Conservation (phyloP, 2,329 filamentous ascomycete genomes). For the Ophiocordyceps australis region DNA sequence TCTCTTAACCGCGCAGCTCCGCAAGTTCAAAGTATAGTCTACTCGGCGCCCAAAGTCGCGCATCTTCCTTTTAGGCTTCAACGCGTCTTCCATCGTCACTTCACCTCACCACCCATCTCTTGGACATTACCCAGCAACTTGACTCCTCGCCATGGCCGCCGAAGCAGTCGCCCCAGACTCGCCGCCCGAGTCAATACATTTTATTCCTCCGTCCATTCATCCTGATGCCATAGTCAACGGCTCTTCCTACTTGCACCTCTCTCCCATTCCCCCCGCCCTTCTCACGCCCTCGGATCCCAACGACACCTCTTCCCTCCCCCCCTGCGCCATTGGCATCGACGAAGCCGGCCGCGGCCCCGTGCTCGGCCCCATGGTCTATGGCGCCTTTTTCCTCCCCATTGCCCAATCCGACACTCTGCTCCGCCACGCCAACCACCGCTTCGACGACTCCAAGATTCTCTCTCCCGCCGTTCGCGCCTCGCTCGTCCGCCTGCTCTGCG, state of each 20-base stretch:
- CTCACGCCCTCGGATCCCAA: constrained; percentile 19
- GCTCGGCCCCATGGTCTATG: constrained; percentile 65
- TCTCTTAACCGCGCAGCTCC: too few relatives aligned
- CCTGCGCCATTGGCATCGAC: constrained; percentile 72
- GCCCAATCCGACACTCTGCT: constrained; percentile 55
- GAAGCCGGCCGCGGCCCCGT: constrained; percentile 89
- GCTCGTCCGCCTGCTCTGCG: constrained; percentile 56
- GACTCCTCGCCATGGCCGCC: too few relatives aligned
- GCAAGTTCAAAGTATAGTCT: too few relatives aligned
- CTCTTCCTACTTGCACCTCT: constrained; percentile 55
- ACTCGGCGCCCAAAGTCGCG: too few relatives aligned
- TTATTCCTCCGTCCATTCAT: constrained; percentile 55
- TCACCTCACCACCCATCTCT: too few relatives aligned
- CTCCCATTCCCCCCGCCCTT: constrained; percentile 45
- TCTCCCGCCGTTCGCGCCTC: constrained; percentile 60
- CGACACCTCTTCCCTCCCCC: constrained; percentile 13
- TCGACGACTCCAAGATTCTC: constrained; percentile 90
- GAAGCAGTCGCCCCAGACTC: too few relatives aligned
- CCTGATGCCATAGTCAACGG: constrained; percentile 37
- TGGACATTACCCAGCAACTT: too few relatives aligned
- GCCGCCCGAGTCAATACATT: too few relatives aligned
- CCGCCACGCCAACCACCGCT: constrained; percentile 53
- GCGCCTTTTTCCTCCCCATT: constrained; percentile 57
- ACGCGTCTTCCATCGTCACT: too few relatives aligned
- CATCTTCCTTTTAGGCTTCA: too few relatives aligned